Evolutionary conservation across 2,329 filamentous ascomycete genomes (phyloP).

Genomic region (Microdochium nivale): DNA sequence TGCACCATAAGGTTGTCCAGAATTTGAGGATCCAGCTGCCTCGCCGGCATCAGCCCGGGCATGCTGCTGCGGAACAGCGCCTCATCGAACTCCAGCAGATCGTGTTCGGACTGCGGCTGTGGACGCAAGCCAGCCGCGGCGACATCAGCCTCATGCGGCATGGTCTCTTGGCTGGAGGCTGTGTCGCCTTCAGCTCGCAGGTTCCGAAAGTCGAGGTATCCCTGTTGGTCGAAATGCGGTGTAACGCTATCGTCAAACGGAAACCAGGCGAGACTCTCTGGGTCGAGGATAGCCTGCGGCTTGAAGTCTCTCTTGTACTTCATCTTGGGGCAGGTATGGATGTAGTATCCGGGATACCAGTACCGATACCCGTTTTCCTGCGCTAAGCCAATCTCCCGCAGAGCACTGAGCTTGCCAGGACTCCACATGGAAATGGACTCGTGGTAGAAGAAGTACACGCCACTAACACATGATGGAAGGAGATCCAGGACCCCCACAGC

Average conservation of each 20-base stretch:
- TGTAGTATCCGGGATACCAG: constrained; percentile 79
- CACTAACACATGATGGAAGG: constrained; percentile 67
- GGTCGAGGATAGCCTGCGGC: constrained; percentile 67
- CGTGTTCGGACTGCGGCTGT: constrained; percentile 3
- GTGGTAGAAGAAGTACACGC: constrained; percentile 78
- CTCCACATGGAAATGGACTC: constrained; percentile 61
- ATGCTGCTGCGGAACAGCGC: constrained; percentile 52
- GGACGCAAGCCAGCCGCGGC: background rate
- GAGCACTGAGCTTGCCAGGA: constrained; percentile 68
- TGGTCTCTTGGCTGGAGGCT: background rate
- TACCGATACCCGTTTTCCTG: constrained; percentile 60
- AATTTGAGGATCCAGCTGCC: constrained; percentile 44
- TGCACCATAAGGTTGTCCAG: constrained; percentile 51
- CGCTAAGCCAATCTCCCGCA: constrained; percentile 65
- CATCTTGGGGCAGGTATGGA: constrained; percentile 77
- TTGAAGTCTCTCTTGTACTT: constrained; percentile 74
- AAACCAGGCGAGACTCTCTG: constrained; percentile 55
- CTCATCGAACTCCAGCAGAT: constrained; percentile 9
- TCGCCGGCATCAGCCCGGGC: constrained; percentile 54
- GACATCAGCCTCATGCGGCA: constrained; percentile 1
- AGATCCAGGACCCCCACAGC: constrained; percentile 72
- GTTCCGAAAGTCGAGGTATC: constrained; percentile 43
- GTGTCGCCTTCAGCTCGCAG: constrained; percentile 6
- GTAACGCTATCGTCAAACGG: constrained; percentile 44
- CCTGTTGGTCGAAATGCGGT: constrained; percentile 40